Percentiles rank a stretch among this genome's conserved stretches.
phyloP scores from a whole-genome alignment of 2,329 filamentous ascomycete genomes.

The Decorospora gaudefroyi region DNA sequence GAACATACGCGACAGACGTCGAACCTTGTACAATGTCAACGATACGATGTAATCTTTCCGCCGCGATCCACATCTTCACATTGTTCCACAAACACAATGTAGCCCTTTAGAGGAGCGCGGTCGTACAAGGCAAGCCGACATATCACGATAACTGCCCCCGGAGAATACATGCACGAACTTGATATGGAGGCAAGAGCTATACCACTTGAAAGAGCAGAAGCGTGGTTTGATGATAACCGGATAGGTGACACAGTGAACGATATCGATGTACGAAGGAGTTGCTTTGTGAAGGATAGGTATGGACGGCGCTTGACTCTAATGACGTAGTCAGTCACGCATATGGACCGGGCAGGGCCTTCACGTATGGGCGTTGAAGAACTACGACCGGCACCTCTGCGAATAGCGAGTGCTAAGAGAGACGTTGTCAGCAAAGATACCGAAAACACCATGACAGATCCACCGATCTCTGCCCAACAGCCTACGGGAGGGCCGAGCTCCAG shows the following conservation, averaged over 20 bases:
- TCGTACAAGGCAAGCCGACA: neutral
- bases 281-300: neutral
- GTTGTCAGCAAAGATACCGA: neutral
- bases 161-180: neutral
- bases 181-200: neutral
- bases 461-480: neutral
- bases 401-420: neutral
- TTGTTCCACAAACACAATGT: conserved; percentile 2
- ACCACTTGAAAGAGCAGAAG: neutral
- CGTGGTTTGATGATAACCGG: neutral
- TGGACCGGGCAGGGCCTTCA: neutral
- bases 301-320: neutral
- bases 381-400: neutral
- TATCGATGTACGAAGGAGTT: neutral
- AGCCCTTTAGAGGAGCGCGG: neutral
- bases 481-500: neutral
- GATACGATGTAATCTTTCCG: neutral
- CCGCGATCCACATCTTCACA: neutral
- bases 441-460: neutral
- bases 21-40: neutral
- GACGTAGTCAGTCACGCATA: neutral
- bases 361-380: neutral
- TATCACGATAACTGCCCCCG: neutral
- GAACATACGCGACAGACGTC: neutral
- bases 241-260: neutral